Percentiles rank a stretch among this genome's conserved stretches.
Evolutionary conservation across 768 basidiomycete genomes (phyloP).

Genomic region (Mycena rebaudengoi): DNA sequence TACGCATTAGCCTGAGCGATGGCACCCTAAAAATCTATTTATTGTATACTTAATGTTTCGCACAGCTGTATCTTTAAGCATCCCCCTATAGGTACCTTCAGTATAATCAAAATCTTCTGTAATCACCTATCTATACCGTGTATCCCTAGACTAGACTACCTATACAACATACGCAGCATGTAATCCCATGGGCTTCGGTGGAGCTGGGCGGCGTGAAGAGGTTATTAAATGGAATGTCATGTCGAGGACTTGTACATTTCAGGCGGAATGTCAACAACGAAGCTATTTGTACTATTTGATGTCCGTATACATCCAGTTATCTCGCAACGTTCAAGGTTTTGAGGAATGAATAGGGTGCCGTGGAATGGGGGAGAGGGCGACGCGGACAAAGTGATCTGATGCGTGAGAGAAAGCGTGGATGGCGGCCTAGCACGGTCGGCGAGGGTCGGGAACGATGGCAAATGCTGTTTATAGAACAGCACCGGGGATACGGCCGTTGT

Average conservation of each 20-base stretch:
- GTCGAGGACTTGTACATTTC: neutral
- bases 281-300: slow-evolving; percentile 28
- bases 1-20: slow-evolving; percentile 34
- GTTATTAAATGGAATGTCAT: neutral
- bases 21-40: neutral
- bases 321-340: slow-evolving; percentile 23
- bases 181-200: too few species aligned
- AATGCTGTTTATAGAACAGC: slow-evolving; percentile 59
- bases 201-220: too few species aligned
- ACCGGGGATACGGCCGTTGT: slow-evolving; percentile 32
- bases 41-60: slow-evolving; percentile 7
- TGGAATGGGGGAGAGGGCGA: slow-evolving; percentile 16
- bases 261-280: slow-evolving; percentile 20
- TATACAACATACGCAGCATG: too few species aligned
- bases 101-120: too few species aligned
- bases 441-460: slow-evolving; percentile 52
- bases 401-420: slow-evolving; percentile 27
- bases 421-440: slow-evolving; percentile 23
- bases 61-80: slow-evolving; percentile 14
- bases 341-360: slow-evolving; percentile 16
- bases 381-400: slow-evolving; percentile 31
- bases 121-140: too few species aligned
- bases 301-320: slow-evolving; percentile 39
- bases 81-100: slow-evolving; percentile 6
- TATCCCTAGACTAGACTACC: too few species aligned